Base-by-base conservation (phyloP, 805 yeast species). In the Torulaspora delbrueckii region DNA sequence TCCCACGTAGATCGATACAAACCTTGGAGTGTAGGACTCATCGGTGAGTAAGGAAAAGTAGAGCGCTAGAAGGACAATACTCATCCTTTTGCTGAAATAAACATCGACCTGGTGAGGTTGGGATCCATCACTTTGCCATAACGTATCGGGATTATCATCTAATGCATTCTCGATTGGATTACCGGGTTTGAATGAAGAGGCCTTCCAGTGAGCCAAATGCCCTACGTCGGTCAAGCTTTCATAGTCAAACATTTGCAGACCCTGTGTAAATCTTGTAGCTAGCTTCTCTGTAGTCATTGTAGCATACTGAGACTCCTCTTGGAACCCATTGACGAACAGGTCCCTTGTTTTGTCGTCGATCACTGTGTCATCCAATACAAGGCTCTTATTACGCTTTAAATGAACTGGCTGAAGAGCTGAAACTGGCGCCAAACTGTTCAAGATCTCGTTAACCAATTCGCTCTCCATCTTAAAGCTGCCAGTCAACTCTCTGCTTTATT, bases 81-180 rank as follows among this genome's bases (percentile, higher is more conserved):
- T 72, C 3, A 89, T 95, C 40, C 79, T 74, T 57, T 85, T 89
- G 25, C 89, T 74, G 63, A 93, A 93, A 57, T 81, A 89, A 1
- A 88, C 76, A 38, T 85, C 85, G 5, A 93, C 70, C 23, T 69
- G 72, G 66, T 93, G 99, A 0, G 98, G 99, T 55, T 84, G 87
- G 9, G 76, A 73, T 0, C 97, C 99, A 60, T 93, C 99, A 37
- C 95, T 84, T 65, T 93, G 99, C 99, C 99, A 93, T 62, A 73
- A 91, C 1, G 81, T 68, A 24, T 75, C 72, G 0, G 91, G 85
- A 3, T 81, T 73, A 55, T 84, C 89, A 42, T 86, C 86, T 25
- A 93, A 69, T 5, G 91, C 70, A 55, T 82, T 82, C n/a, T 68
- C 68, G 16, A 87, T 73, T 0, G 93, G 93, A 55, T 72, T 81